These are phyloP conservation scores for Pholiota adiposa DNA, from an alignment of 1,284 basidiomycete species.

Conservation along the genomic window DNA sequence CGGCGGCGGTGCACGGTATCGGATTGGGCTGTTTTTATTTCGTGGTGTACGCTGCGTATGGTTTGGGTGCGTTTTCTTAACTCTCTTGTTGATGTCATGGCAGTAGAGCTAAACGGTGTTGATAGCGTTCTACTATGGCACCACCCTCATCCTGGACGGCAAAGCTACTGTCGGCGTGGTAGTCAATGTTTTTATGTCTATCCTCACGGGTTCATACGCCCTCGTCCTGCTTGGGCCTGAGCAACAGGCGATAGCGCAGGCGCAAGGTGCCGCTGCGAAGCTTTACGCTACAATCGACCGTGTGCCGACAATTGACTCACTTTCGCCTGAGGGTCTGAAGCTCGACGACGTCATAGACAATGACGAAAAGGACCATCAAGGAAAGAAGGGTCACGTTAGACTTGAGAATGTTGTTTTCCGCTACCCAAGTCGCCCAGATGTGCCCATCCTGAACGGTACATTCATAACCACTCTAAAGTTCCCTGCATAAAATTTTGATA, in stretches of 20 bases:
- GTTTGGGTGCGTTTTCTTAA: conserved; percentile 47
- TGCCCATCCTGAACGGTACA: conserved; percentile 78
- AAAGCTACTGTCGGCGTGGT: conserved; percentile 71
- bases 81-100: conserved; percentile 18
- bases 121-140: conserved; percentile 80
- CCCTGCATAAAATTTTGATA: no score
- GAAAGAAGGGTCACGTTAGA: conserved; percentile 66
- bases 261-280: conserved; percentile 89
- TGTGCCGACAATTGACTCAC: conserved; percentile 84
- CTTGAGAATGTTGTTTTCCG: conserved; percentile 84
- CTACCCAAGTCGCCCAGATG: conserved; percentile 89
- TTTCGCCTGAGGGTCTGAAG: conserved; percentile 70
- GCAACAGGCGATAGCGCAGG: conserved; percentile 84
- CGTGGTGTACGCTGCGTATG: conserved; percentile 77
- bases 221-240: conserved; percentile 82
- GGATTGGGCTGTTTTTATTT: conserved; percentile 81
- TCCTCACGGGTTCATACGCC: conserved; percentile 90
- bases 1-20: conserved; percentile 57
- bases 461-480: no score
- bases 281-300: conserved; percentile 92
- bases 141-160: conserved; percentile 75
- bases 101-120: conserved; percentile 3
- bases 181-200: conserved; percentile 84
- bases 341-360: conserved; percentile 59
- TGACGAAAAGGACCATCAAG: neutral